Conservation (phyloP, 768 basidiomycete species). For the Leccinum subtestaceum region DNA sequence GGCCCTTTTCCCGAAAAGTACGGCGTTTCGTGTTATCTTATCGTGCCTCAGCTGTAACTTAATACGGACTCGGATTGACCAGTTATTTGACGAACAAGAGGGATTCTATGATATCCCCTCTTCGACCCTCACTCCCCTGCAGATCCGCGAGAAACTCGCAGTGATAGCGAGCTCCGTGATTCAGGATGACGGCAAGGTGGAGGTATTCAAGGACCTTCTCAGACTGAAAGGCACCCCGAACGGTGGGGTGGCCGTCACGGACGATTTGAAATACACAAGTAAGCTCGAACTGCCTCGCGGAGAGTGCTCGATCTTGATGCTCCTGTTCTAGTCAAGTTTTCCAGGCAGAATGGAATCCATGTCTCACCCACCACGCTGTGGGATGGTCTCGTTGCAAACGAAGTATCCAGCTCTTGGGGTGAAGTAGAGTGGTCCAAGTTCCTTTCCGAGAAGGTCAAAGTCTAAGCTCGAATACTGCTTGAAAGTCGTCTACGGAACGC, state of each 20-base stretch:
- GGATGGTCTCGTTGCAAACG: constrained; percentile 70
- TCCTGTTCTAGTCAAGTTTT: constrained; percentile 71
- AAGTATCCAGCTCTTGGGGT: constrained; percentile 44
- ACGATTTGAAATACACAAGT: constrained; percentile 90
- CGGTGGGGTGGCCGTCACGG: constrained; percentile 78
- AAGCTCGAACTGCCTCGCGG: constrained; percentile 25
- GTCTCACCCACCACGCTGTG: constrained; percentile 82
- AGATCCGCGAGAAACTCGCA: constrained; percentile 75
- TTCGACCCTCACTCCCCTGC: constrained; percentile 60
- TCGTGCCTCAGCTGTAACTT: not conserved
- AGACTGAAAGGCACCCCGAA: constrained; percentile 63
- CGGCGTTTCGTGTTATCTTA: constrained; percentile 12
- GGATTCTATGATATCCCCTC: constrained; percentile 81
- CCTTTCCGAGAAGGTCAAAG: constrained; percentile 54
- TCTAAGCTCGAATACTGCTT: constrained; percentile 20
- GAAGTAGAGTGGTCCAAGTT: constrained; percentile 41
- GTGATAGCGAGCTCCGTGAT: constrained; percentile 54
- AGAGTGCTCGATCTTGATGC: not conserved
- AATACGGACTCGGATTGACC: not conserved
- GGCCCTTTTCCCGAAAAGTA: constrained; percentile 71
- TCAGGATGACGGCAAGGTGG: constrained; percentile 43
- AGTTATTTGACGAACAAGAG: constrained; percentile 74
- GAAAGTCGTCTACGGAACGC: too few species aligned
- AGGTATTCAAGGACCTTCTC: constrained; percentile 49
- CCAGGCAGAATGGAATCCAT: constrained; percentile 88